Percentiles rank a stretch among this genome's conserved stretches.
Conservation (phyloP, 768 basidiomycete species). For the Obba rivulosa region DNA sequence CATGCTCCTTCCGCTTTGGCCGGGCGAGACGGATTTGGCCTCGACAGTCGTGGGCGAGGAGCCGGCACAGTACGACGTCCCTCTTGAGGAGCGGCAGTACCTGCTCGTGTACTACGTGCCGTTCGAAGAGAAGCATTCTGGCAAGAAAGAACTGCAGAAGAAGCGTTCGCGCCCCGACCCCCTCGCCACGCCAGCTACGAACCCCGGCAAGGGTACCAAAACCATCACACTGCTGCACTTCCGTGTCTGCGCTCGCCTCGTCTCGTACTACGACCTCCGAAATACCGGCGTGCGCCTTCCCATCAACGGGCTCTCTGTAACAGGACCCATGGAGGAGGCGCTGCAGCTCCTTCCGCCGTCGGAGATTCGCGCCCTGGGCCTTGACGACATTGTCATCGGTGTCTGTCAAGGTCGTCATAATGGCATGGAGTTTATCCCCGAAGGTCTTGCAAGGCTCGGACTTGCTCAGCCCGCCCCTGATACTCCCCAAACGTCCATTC, state of each 20-base stretch:
- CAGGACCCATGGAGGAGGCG: slow-evolving; percentile 48
- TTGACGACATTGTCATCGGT: slow-evolving; percentile 48
- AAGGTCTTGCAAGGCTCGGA: slow-evolving; percentile 74
- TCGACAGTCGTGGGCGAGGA: slow-evolving; percentile 17
- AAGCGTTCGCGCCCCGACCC: slow-evolving; percentile 33
- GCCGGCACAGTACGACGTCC: slow-evolving; percentile 25
- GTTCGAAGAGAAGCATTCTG: slow-evolving; percentile 26
- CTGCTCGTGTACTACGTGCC: slow-evolving; percentile 79
- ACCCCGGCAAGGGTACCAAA: slow-evolving; percentile 31
- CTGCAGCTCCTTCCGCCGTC: slow-evolving; percentile 28
- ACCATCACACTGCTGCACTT: slow-evolving; percentile 57
- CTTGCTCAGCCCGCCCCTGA: slow-evolving; percentile 35
- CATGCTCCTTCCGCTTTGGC: slow-evolving; percentile 86
- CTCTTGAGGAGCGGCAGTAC: slow-evolving; percentile 55
- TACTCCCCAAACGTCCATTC: slow-evolving; percentile 1
- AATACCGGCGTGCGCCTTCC: slow-evolving; percentile 72
- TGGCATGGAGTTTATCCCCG: slow-evolving; percentile 75
- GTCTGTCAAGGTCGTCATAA: slow-evolving; percentile 54
- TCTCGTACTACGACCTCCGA: slow-evolving; percentile 67
- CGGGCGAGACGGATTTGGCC: slow-evolving; percentile 57
- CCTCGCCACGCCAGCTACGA: slow-evolving; percentile 20
- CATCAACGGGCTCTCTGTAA: slow-evolving; percentile 62
- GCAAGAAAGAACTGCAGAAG: slow-evolving; percentile 33
- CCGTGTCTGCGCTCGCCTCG: slow-evolving; percentile 68
- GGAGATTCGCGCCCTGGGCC: slow-evolving; percentile 30